Percentiles rank a stretch among this genome's conserved stretches.
Conservation (phyloP, 768 basidiomycete genomes). For the Suillus placidus region DNA sequence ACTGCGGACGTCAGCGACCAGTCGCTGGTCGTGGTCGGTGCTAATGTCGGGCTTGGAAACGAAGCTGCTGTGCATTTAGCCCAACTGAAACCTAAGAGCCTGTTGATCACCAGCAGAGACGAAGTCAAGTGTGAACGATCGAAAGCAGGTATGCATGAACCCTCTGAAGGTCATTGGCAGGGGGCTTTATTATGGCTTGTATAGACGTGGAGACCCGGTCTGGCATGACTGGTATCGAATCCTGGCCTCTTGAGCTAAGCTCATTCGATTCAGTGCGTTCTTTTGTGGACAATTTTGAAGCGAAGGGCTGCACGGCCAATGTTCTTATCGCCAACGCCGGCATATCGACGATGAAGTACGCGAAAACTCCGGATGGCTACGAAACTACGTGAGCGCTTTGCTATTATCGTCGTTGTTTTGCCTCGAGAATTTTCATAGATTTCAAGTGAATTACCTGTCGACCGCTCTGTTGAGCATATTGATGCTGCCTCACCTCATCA, state of each 20-base stretch:
- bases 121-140: slow-evolving; percentile 23
- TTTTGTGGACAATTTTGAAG: slow-evolving; percentile 34
- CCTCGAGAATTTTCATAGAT: slow-evolving; percentile 19
- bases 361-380: slow-evolving; percentile 38
- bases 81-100: slow-evolving; percentile 25
- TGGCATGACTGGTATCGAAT: slow-evolving; percentile 18
- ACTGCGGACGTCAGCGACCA: slow-evolving; percentile 24
- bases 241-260: slow-evolving; percentile 38
- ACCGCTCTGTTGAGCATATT: slow-evolving; percentile 38
- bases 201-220: slow-evolving; percentile 24
- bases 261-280: slow-evolving; percentile 36
- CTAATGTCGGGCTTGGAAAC: slow-evolving; percentile 35
- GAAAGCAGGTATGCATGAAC: slow-evolving; percentile 20
- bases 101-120: slow-evolving; percentile 31
- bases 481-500: slow-evolving; percentile 38
- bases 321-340: slow-evolving; percentile 37
- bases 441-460: slow-evolving; percentile 41
- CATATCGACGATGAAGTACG: slow-evolving; percentile 18
- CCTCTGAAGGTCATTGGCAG: not conserved
- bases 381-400: slow-evolving; percentile 36
- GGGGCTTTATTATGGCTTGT: not conserved
- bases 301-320: slow-evolving; percentile 29
- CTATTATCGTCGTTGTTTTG: not conserved
- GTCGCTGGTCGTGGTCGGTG: slow-evolving; percentile 27
- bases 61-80: slow-evolving; percentile 31